Conservation (phyloP, 257 asterid genomes). For the Nyctanthes arbortristis region DNA sequence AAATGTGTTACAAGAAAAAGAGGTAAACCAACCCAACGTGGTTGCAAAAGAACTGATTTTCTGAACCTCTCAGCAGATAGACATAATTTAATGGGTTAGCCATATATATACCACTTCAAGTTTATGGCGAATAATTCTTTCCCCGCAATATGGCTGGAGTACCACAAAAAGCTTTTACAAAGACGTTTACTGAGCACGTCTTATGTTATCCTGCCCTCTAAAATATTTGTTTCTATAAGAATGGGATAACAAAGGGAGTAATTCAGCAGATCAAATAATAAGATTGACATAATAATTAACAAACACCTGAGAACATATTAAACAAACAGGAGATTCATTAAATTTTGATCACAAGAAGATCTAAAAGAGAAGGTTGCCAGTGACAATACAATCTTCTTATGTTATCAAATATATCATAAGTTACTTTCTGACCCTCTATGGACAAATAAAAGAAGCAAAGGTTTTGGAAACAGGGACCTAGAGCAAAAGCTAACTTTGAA, state of each 20-base stretch:
- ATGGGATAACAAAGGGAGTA: neutral
- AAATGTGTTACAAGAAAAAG: neutral
- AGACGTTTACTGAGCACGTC: no score
- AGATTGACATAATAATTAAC: neutral
- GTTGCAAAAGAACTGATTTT: no score
- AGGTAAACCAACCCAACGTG: neutral
- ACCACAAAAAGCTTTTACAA: no score
- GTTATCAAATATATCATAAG: neutral
- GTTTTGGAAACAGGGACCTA: slow-evolving; percentile 4
- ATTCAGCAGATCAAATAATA: neutral
- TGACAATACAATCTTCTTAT: no score
- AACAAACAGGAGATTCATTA: neutral
- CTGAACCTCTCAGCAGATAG: no score
- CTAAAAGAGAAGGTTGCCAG: neutral
- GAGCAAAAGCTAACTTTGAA: neutral
- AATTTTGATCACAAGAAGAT: neutral
- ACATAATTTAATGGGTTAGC: no score
- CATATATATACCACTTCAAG: no score
- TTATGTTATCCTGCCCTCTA: neutral
- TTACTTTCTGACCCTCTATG: neutral
- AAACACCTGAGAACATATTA: neutral
- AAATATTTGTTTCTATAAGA: neutral
- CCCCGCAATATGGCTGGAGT: no score
- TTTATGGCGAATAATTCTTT: no score
- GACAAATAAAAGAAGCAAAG: slow-evolving; percentile 1